Evolutionary conservation across 1,139 yeast genomes (phyloP).

Genomic region (Ogataea hybrid): DNA sequence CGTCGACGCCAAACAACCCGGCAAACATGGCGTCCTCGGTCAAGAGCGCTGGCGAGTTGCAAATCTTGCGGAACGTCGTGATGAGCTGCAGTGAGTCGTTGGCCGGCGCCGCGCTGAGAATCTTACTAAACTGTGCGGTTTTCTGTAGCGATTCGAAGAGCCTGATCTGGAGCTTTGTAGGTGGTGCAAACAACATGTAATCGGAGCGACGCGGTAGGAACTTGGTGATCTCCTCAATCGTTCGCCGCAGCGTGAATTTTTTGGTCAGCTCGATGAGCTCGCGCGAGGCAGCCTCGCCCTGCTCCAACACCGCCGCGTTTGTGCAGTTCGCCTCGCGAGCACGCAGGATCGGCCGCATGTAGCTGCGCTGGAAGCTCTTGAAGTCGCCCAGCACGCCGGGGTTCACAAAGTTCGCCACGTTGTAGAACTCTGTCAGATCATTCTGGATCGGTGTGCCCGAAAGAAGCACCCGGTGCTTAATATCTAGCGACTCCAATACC

Average conservation of each 20-base stretch:
- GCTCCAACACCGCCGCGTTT: constrained; percentile 45
- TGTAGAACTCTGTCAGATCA: constrained; percentile 79
- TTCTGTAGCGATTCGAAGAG: constrained; percentile 53
- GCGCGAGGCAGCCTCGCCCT: constrained; percentile 62
- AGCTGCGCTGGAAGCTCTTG: constrained; percentile 62
- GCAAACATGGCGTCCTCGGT: constrained; percentile 36
- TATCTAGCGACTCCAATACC: constrained; percentile 54
- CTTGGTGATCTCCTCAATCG: constrained; percentile 57
- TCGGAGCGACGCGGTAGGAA: constrained; percentile 81
- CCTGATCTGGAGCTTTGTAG: constrained; percentile 58
- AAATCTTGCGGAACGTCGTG: constrained; percentile 72
- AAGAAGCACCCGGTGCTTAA: constrained; percentile 59
- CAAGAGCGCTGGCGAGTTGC: constrained; percentile 76
- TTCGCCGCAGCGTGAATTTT: constrained; percentile 72
- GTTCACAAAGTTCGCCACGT: constrained; percentile 77
- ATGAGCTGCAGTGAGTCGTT: constrained; percentile 64
- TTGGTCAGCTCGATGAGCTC: constrained; percentile 63
- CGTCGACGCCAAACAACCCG: constrained; percentile 31
- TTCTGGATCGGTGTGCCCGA: constrained; percentile 97
- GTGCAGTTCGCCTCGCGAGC: constrained; percentile 73
- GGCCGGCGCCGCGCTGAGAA: constrained; percentile 20
- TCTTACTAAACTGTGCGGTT: constrained; percentile 37
- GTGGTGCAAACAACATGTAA: constrained; percentile 75
- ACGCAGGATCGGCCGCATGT: constrained; percentile 65
- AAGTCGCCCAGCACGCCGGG: constrained; percentile 75